Evolutionary conservation across 2,329 filamentous ascomycete species (phyloP), one percentile per base, ranked within the genome.

Genomic region (Bipolaris bicolor): DNA sequence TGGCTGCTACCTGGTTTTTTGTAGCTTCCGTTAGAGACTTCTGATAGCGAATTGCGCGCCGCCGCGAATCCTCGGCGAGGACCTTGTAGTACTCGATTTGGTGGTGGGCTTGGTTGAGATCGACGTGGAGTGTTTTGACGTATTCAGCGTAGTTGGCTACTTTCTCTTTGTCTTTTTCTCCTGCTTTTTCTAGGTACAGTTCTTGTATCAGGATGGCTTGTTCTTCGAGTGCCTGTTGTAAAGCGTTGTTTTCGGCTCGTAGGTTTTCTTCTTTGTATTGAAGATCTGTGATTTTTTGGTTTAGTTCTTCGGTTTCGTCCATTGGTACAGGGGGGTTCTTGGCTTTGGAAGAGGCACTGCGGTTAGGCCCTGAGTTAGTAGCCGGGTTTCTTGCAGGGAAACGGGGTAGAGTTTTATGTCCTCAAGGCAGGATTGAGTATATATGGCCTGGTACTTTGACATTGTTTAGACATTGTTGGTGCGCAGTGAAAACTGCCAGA

Each of bases 101-200:
- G 33, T 45, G 61, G 7, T 51, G 47, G 6, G 61, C 58, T 22
- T 65, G 64, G 18, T 61, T 57, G 9, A 68, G 56, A 26, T 69
- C 67, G n/a, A 66, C 48, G 41, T 58, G 40, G 11, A 63, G 48
- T 44, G 49, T 40, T 36, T 62, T 50, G 46, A 64, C 58, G 2
- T 67, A 62, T 1, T 46, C 59, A 1, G 63, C 62, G 26, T 63
- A 48, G 22, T 67, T 41, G 22, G 61, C 50, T 7, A 66, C 50
- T 33, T 64, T 59, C 13, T 49, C 16, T 45, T 68, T 10, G 10
- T 31, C 58, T 36, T 63, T 65, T 7, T 56, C 40, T n/a, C 40
- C 26, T 0, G 9, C 58, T 36, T 63, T 65, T 10, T 56, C 40
- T 26, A 15, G 15, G 10, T 31, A 31, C 10, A 31, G 3, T 10